Conservation (phyloP, 345 rosid species). For the Jatropha curcas region DNA sequence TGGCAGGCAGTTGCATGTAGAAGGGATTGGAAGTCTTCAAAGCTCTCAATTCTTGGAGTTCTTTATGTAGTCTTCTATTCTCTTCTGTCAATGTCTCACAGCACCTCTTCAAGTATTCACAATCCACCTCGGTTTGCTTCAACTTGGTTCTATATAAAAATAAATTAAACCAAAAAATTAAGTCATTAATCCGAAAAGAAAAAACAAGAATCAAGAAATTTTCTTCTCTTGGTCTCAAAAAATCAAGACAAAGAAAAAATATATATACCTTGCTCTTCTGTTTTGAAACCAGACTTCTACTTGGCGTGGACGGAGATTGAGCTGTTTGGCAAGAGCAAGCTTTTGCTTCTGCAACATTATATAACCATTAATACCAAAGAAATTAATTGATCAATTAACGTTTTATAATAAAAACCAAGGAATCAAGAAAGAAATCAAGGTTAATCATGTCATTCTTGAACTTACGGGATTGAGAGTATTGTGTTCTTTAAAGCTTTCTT, state of each 20-base stretch:
- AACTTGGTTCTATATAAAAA: conserved; percentile 1
- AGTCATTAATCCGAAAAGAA: not conserved
- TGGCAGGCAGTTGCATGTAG: conserved; percentile 20
- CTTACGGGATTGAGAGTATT: conserved; percentile 85
- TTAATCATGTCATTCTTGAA: not conserved
- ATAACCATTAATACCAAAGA: too few species aligned
- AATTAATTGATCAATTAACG: too few species aligned
- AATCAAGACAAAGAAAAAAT: too few species aligned
- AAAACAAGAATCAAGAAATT: too few species aligned
- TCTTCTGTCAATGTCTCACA: conserved; percentile 29
- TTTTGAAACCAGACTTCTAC: conserved; percentile 99
- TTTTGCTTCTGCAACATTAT: conserved; percentile 64
- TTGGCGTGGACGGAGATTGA: conserved; percentile 89
- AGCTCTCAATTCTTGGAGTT: conserved; percentile 25
- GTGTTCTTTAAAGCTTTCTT: conserved; percentile 91
- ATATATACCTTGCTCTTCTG: conserved; percentile 41
- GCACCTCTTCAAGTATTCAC: conserved; percentile 25
- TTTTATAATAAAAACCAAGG: too few species aligned
- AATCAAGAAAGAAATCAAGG: not conserved
- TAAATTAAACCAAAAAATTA: not conserved
- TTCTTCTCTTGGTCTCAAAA: too few species aligned
- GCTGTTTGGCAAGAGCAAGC: conserved; percentile 75
- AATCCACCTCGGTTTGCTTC: conserved; percentile 28
- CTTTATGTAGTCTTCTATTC: conserved; percentile 25
- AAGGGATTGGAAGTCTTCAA: conserved; percentile 16